A percentile compares a stretch with the other conserved stretches of the same genome.
Conservation (phyloP, 2,329 filamentous ascomycete genomes). For the Pseudopyricularia cyperi region DNA sequence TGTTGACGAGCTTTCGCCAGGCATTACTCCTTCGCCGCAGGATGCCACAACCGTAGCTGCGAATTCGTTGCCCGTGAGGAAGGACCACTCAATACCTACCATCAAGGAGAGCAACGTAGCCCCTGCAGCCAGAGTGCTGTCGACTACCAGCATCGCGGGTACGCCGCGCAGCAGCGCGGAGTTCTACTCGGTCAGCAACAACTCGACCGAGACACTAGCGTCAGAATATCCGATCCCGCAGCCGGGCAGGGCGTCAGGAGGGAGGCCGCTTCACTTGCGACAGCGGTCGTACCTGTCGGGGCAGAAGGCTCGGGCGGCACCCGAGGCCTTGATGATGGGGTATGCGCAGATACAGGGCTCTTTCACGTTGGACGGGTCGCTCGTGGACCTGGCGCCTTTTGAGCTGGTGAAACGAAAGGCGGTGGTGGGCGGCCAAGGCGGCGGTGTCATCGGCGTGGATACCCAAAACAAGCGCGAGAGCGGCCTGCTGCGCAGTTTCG, state of each 20-base stretch:
- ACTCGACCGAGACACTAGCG: constrained; percentile 82
- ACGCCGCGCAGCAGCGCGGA: constrained; percentile 88
- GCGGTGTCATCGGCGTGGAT: constrained; percentile 65
- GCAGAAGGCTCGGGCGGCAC: constrained; percentile 27
- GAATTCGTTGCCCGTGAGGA: constrained; percentile 10
- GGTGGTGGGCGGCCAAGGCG: constrained; percentile 75
- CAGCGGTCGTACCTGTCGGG: constrained; percentile 27
- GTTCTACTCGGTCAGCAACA: constrained; percentile 89
- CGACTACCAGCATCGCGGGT: constrained; percentile 60
- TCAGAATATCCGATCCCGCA: constrained; percentile 68
- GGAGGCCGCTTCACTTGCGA: constrained; percentile 28
- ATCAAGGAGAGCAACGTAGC: constrained; percentile 36
- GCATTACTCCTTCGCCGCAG: not conserved
- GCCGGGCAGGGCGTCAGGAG: constrained; percentile 19
- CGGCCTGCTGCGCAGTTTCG: constrained; percentile 70
- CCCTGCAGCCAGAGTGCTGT: constrained; percentile 57
- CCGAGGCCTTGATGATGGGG: constrained; percentile 92
- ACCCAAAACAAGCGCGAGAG: constrained; percentile 53
- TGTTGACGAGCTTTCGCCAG: not conserved
- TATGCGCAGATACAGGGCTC: constrained; percentile 90
- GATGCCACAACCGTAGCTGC: not conserved
- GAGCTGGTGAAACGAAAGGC: constrained; percentile 94
- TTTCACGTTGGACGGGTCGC: constrained; percentile 80
- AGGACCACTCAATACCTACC: constrained; percentile 28
- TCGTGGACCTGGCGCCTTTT: constrained; percentile 81